Evolutionary conservation across 768 basidiomycete genomes (phyloP), one percentile per base, ranked within the genome.

Genomic region (Leccinum subgranulosum): DNA sequence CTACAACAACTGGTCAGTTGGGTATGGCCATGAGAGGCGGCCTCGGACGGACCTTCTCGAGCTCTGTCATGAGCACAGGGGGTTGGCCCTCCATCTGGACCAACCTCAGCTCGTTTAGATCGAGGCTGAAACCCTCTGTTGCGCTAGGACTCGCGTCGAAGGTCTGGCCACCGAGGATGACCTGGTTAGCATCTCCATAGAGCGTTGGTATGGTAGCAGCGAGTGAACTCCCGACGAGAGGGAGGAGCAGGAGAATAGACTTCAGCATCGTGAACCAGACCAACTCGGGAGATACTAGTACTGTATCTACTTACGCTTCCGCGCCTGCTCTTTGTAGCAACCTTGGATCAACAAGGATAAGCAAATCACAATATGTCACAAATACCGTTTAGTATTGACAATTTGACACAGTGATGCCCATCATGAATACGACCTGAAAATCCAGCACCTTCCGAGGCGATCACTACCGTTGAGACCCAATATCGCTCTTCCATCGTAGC

Each of bases 31-130:
- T 21, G 14, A 8, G 2, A 19, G 9, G 21, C 7, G 14, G 23
- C 19, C 12, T 28, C 11, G 34, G 31, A 19, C 63, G 9, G 29
- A 88, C 90, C 86, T 96, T 97, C 64, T 94, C 87, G n/a, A 89
- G 74, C 73, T 97, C 94, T 14, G 92, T 84, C 76, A 94, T 88
- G 87, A 84, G 88, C 52, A 87, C 81, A 4, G 91, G 87, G 11
- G 76, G 76, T 66, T 84, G 76, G 34, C 81, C 88, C 54, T 87
- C 82, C 67, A 92, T 77, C 69, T 92, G 84, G 52, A 96, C 85
- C 53, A 94, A 81, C 51, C 94, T 82, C 53, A 77, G 77, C 47
- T 82, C 88, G 57, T 81, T 78, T 54, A 95, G 77, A 75, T 94
- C 87, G 58, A 92, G 77, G 69, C 79, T 76, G 70, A 87, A 90